Evolutionary conservation across 768 basidiomycete species (phyloP).

Genomic region (Rhizopogon roseolus): DNA sequence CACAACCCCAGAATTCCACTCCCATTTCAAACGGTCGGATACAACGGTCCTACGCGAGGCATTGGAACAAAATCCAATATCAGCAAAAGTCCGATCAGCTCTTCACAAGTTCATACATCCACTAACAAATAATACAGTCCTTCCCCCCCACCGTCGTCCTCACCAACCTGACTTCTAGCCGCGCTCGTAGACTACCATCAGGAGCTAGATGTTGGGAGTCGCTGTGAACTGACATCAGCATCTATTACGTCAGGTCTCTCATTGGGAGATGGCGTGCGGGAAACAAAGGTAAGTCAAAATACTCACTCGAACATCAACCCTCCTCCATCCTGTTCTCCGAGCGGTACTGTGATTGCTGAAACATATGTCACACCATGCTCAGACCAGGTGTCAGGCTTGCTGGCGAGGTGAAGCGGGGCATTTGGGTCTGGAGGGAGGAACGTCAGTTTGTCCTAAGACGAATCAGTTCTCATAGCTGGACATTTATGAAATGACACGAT

Average conservation of each 20-base stretch:
- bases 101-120: not conserved
- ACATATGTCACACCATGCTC: slow-evolving; percentile 10
- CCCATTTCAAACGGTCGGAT: not conserved
- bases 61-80: not conserved
- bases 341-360: slow-evolving; percentile 31
- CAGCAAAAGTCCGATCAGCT: not conserved
- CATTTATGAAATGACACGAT: too few species aligned
- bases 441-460: not conserved
- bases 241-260: not conserved
- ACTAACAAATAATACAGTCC: slow-evolving; percentile 44
- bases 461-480: too few species aligned
- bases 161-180: slow-evolving; percentile 41
- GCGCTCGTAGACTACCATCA: slow-evolving; percentile 41
- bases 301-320: slow-evolving; percentile 54
- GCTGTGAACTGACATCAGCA: slow-evolving; percentile 16
- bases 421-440: not conserved
- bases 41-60: not conserved
- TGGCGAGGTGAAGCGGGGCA: slow-evolving; percentile 3
- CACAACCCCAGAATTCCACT: too few species aligned
- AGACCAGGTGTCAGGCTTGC: slow-evolving; percentile 8
- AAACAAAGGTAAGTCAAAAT: not conserved
- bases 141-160: slow-evolving; percentile 23
- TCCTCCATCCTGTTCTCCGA: slow-evolving; percentile 36
- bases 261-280: not conserved
- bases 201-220: slow-evolving; percentile 42